These are phyloP conservation scores for Straminergon stramineum DNA, from an alignment of 225 moss, liverwort and hornwort species.

Conservation along the genomic window DNA sequence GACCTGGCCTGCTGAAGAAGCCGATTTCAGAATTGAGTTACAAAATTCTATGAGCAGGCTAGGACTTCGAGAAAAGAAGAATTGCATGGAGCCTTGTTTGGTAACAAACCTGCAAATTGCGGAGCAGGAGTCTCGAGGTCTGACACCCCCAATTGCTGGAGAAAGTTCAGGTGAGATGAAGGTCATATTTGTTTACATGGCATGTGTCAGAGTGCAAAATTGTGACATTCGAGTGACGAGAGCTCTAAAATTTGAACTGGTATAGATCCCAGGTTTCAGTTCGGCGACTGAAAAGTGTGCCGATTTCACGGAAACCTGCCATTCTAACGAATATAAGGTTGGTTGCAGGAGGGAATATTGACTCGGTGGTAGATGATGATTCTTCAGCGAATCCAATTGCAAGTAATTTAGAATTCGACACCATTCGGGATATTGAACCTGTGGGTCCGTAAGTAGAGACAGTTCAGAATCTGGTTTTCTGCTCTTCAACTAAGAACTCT, in stretches of 20 bases:
- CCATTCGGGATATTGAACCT: conserved; percentile 41
- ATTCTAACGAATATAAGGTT: neutral
- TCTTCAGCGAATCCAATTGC: neutral
- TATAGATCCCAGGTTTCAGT: neutral
- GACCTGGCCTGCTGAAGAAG: neutral
- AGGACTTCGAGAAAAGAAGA: neutral
- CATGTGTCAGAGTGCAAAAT: neutral
- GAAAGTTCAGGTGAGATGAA: neutral
- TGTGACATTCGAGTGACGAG: neutral
- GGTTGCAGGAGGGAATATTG: neutral
- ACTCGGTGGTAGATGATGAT: neutral
- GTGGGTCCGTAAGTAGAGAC: neutral
- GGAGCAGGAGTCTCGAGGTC: neutral
- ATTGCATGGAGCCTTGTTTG: neutral
- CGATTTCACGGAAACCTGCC: neutral
- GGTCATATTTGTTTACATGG: neutral
- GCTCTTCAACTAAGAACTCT: conserved; percentile 16
- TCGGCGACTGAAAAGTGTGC: neutral
- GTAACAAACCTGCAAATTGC: neutral
- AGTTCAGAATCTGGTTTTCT: neutral
- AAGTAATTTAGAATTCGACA: conserved; percentile 25
- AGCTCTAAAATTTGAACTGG: neutral
- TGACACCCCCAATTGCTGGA: neutral
- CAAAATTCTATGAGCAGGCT: neutral
- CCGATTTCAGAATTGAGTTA: neutral